Evolutionary conservation across 2,329 filamentous ascomycete species (phyloP).

Genomic region (Xylaria hypoxylon): DNA sequence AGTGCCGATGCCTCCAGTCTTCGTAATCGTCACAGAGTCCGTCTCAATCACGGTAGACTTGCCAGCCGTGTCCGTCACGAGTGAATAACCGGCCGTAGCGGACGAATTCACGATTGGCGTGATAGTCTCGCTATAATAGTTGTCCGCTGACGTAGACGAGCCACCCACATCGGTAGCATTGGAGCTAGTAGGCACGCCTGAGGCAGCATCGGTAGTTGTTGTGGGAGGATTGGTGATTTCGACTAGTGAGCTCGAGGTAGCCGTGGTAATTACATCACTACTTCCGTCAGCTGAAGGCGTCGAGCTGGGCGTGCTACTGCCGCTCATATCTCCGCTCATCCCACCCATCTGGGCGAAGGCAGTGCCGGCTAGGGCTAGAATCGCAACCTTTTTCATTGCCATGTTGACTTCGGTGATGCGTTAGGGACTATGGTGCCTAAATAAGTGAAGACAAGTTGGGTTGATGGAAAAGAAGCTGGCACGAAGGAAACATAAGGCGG

Average conservation of each 20-base stretch:
- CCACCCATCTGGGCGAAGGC: slow-evolving; percentile 43
- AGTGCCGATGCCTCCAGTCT: slow-evolving; percentile 24
- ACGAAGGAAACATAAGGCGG: not conserved
- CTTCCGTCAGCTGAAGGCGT: slow-evolving; percentile 7
- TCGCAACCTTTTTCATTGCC: slow-evolving; percentile 41
- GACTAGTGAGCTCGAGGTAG: slow-evolving; percentile 19
- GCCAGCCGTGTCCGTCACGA: slow-evolving; percentile 13
- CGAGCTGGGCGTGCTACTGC: slow-evolving; percentile 11
- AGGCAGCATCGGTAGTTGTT: slow-evolving; percentile 18
- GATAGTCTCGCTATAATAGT: not conserved
- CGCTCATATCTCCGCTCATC: slow-evolving; percentile 34
- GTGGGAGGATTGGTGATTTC: slow-evolving; percentile 22
- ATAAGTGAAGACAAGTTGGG: slow-evolving; percentile 9
- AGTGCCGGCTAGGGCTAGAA: slow-evolving; percentile 42
- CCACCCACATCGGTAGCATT: not conserved
- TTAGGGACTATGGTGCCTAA: not conserved
- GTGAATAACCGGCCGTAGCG: slow-evolving; percentile 5
- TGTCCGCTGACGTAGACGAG: not conserved
- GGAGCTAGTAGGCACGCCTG: slow-evolving; percentile 1
- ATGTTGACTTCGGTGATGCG: slow-evolving; percentile 39
- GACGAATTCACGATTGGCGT: slow-evolving; percentile 4
- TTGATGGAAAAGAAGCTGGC: slow-evolving; percentile 8
- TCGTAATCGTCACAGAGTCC: slow-evolving; percentile 28
- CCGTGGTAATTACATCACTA: slow-evolving; percentile 4
- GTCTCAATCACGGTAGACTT: slow-evolving; percentile 21